Conservation (phyloP, 2,329 filamentous ascomycete genomes). For the Fonsecaea pugnacius region DNA sequence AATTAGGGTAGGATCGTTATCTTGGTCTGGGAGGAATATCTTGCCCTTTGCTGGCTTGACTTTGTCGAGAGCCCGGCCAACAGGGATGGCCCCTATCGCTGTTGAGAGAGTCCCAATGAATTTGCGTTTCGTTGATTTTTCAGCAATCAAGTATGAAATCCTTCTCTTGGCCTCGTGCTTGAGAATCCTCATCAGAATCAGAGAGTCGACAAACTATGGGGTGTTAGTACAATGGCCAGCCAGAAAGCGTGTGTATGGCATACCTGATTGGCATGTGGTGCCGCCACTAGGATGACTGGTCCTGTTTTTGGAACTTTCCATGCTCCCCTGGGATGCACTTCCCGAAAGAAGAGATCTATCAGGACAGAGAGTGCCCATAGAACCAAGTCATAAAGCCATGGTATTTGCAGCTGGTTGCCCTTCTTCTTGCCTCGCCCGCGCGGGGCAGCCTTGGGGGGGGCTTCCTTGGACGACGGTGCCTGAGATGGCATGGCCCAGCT, state of each 20-base stretch:
- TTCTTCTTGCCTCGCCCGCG: constrained; percentile 41
- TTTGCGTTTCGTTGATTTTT: constrained; percentile 86
- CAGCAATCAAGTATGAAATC: constrained; percentile 89
- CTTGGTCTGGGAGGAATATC: constrained; percentile 86
- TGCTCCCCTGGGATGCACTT: constrained; percentile 90
- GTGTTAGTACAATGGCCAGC: constrained; percentile 21
- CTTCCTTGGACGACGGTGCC: constrained; percentile 4
- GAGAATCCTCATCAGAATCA: constrained; percentile 89
- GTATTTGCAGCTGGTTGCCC: constrained; percentile 50
- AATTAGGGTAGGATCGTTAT: constrained; percentile 80
- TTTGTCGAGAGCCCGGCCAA: constrained; percentile 86
- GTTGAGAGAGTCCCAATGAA: constrained; percentile 89
- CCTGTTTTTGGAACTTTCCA: constrained; percentile 92
- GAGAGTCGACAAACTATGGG: constrained; percentile 84
- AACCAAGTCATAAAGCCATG: constrained; percentile 56
- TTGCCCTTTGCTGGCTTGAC: constrained; percentile 78
- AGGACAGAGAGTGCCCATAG: constrained; percentile 65
- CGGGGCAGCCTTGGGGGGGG: constrained; percentile 24
- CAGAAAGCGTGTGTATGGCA: constrained; percentile 36
- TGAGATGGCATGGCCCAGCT: constrained; percentile 17
- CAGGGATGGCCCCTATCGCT: constrained; percentile 86
- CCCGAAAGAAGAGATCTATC: constrained; percentile 95
- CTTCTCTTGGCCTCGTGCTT: constrained; percentile 84
- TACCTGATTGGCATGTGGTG: constrained; percentile 94
- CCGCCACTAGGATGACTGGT: constrained; percentile 92